Conservation (phyloP, 2,329 filamentous ascomycete genomes). For the Venturia nashicola region DNA sequence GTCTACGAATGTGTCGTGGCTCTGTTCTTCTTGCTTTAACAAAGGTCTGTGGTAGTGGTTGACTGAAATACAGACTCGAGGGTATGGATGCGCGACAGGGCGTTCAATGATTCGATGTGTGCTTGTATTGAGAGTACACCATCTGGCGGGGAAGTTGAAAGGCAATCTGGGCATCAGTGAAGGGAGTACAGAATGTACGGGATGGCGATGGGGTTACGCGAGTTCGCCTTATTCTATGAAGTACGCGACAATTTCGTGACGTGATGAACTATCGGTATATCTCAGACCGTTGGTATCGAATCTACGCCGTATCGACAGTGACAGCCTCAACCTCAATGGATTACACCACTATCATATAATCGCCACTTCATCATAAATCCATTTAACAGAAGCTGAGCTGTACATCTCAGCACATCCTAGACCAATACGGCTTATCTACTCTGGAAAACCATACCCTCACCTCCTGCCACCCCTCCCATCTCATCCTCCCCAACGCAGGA, state of each 20-base stretch:
- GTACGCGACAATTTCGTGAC: background rate
- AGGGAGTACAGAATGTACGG: background rate
- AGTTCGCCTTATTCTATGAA: background rate
- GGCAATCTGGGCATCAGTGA: background rate
- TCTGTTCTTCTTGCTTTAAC: background rate
- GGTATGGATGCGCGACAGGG: background rate
- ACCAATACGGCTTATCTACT: slow-evolving; percentile 11
- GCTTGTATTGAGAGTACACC: background rate
- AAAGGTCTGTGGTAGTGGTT: background rate
- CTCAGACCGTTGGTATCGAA: background rate
- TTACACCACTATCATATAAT: background rate
- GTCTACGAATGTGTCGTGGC: background rate
- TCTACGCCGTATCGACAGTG: background rate
- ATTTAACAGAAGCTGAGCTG: background rate
- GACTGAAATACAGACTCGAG: background rate
- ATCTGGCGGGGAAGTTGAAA: background rate
- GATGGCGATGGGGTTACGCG: background rate
- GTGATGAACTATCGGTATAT: background rate
- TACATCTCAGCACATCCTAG: background rate
- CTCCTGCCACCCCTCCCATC: slow-evolving; percentile 8
- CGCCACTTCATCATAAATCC: background rate
- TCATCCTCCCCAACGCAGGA: slow-evolving; percentile 10
- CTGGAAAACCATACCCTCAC: slow-evolving; percentile 10
- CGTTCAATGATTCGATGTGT: background rate
- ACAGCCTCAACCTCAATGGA: background rate